These are phyloP conservation scores for Cercospora brassicicola DNA, from an alignment of 2,329 filamentous ascomycete species.

Conservation along the genomic window DNA sequence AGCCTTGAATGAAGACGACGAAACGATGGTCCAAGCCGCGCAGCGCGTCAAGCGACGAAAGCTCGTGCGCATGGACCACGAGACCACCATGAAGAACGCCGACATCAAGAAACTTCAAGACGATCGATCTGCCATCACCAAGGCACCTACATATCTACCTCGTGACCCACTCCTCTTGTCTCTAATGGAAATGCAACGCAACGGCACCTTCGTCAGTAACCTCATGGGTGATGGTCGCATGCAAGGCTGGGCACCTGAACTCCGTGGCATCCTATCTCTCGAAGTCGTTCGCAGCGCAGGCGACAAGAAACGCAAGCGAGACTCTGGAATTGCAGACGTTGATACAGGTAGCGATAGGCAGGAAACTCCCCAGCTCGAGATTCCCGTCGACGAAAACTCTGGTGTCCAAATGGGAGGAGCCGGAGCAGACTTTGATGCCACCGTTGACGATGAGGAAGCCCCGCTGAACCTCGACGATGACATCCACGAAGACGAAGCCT, in stretches of 20 bases:
- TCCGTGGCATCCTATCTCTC: slow-evolving; percentile 87
- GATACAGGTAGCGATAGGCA: slow-evolving; percentile 53
- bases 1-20: slow-evolving; percentile 45
- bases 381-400: slow-evolving; percentile 37
- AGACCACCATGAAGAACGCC: slow-evolving; percentile 72
- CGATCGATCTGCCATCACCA: slow-evolving; percentile 83
- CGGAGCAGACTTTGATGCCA: slow-evolving; percentile 15
- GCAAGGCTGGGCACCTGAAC: slow-evolving; percentile 83
- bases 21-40: slow-evolving; percentile 58
- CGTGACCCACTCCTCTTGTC: slow-evolving; percentile 83
- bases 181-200: slow-evolving; percentile 88
- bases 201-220: slow-evolving; percentile 82
- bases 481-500: slow-evolving; percentile 30
- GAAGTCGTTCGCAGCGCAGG: slow-evolving; percentile 73
- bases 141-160: slow-evolving; percentile 77
- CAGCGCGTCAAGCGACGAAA: slow-evolving; percentile 78
- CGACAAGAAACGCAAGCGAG: slow-evolving; percentile 90
- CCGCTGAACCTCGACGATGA: slow-evolving; percentile 25
- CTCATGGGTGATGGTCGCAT: slow-evolving; percentile 76
- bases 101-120: slow-evolving; percentile 85
- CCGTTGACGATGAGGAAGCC: slow-evolving; percentile 36
- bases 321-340: slow-evolving; percentile 76
- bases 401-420: slow-evolving; percentile 35
- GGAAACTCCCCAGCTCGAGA: slow-evolving; percentile 34
- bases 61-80: slow-evolving; percentile 75